Evolutionary conservation across 2,329 filamentous ascomycete species (phyloP).

Genomic region (Pleoardoris graminearum): DNA sequence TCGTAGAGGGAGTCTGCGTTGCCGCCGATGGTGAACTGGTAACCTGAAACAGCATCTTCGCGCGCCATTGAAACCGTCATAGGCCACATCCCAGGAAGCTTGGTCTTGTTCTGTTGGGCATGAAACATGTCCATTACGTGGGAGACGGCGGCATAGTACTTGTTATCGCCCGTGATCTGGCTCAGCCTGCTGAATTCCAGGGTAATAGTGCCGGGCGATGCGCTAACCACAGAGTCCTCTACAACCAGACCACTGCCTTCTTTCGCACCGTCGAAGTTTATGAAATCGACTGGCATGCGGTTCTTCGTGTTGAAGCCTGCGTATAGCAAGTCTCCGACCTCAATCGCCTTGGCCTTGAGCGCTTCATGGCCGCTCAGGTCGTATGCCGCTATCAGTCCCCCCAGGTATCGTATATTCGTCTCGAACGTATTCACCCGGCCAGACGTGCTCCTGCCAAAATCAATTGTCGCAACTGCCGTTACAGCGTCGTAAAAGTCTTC

Average conservation of each 20-base stretch:
- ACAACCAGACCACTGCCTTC: conserved; percentile 61
- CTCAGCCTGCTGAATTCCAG: conserved; percentile 89
- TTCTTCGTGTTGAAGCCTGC: conserved; percentile 88
- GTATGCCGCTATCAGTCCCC: conserved; percentile 81
- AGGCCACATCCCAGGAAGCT: conserved; percentile 79
- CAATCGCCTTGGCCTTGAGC: conserved; percentile 74
- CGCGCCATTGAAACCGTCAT: conserved; percentile 57
- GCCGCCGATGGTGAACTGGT: conserved; percentile 39
- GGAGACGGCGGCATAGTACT: conserved; percentile 88
- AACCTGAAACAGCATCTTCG: conserved; percentile 34
- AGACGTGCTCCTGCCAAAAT: conserved; percentile 75
- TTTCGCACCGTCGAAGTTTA: conserved; percentile 48
- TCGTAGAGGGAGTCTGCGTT: conserved; percentile 44
- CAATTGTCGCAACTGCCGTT: conserved; percentile 69
- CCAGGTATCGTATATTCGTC: conserved; percentile 87
- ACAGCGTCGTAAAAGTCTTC: conserved; percentile 81
- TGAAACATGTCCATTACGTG: conserved; percentile 81
- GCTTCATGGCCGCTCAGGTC: conserved; percentile 77
- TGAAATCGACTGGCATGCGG: conserved; percentile 72
- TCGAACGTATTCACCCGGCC: conserved; percentile 86
- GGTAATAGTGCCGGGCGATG: conserved; percentile 66
- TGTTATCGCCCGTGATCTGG: conserved; percentile 77
- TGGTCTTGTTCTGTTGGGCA: conserved; percentile 71
- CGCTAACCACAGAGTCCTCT: conserved; percentile 45
- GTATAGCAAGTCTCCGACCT: conserved; percentile 78